Base-by-base conservation (phyloP, 2,329 filamentous ascomycete species). In the Sporothrix variecibatus region DNA sequence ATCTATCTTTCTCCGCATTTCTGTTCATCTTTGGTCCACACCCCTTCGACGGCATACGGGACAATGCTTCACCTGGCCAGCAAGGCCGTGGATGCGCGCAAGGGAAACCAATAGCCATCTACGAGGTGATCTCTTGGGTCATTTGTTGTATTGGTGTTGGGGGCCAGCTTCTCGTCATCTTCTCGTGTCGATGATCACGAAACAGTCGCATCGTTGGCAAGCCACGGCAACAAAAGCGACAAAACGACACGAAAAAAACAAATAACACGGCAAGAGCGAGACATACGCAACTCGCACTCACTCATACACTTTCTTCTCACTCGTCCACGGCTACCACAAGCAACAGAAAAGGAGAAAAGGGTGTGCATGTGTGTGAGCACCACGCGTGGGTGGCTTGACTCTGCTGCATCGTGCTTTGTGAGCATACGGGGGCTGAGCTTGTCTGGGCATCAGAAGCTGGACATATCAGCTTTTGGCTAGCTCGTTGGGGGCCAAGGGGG, bases 41-140 rank as follows among this genome's bases (percentile, higher is more conserved):
- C 40, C 40, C 65, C 23, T 5, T n/a, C 11, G 26, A 43, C 69
- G 40, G 34, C 69, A 17, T 38, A 49, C 70, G 70, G 58, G 56
- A 64, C 70, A 64, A 72, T 72, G 70, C 70, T 43, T 26, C 40
- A 51, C 58, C 43, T 72, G 40, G 56, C 7, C 15, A n/a, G 40
- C 26, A 8, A 23, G 56, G 9, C 56, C 56, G 4, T 46, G 58
- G 28, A 46, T 28, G 40, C 40, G 26, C 26, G 43, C 28, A 34
- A 28, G 43, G 26, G 26, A 38, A 17, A n/a, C 23, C 34, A 46
- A n/a, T 38, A 60, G 53, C 69, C 28, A 43, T 17, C 15, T 20
- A 49, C 43, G 43, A 49, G 12, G 58, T n/a, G 51, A 4, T 2
- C 4, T 28, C 23, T 56, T 8, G 5, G 6, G 49, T 15, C n/a